Evolutionary conservation across 2,329 filamentous ascomycete species (phyloP).

Genomic region (Scytalidium sp.): DNA sequence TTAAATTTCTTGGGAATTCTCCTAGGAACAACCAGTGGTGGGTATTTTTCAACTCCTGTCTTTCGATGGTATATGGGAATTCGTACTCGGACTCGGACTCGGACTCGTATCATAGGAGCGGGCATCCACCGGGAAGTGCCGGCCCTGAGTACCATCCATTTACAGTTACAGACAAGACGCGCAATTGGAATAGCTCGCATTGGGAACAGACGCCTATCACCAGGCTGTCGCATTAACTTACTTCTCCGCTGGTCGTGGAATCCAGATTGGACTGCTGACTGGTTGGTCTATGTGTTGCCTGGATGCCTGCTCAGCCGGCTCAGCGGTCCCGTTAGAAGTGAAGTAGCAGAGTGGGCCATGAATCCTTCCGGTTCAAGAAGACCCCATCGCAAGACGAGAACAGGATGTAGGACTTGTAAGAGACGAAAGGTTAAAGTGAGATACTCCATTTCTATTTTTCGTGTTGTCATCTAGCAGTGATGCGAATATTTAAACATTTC

Average conservation of each 20-base stretch:
- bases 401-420: slow-evolving; percentile 37
- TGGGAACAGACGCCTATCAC: neutral
- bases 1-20: too few relatives aligned
- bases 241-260: neutral
- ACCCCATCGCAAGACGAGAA: slow-evolving; percentile 33
- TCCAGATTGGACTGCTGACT: neutral
- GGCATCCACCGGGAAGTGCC: too few relatives aligned
- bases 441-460: neutral
- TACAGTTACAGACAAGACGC: neutral
- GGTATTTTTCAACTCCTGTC: too few relatives aligned
- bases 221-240: neutral
- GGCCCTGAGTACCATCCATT: neutral
- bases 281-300: neutral
- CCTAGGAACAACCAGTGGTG: too few relatives aligned
- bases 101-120: neutral
- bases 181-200: neutral
- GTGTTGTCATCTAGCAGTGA: neutral
- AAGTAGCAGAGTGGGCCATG: neutral
- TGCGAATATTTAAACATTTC: neutral
- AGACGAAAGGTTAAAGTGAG: slow-evolving; percentile 37
- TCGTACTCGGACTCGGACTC: neutral
- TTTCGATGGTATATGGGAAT: neutral
- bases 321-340: neutral
- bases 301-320: neutral
- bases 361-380: slow-evolving; percentile 15